Base-by-base conservation (phyloP, 2,329 filamentous ascomycete genomes). In the Colletotrichum ledebouriae region DNA sequence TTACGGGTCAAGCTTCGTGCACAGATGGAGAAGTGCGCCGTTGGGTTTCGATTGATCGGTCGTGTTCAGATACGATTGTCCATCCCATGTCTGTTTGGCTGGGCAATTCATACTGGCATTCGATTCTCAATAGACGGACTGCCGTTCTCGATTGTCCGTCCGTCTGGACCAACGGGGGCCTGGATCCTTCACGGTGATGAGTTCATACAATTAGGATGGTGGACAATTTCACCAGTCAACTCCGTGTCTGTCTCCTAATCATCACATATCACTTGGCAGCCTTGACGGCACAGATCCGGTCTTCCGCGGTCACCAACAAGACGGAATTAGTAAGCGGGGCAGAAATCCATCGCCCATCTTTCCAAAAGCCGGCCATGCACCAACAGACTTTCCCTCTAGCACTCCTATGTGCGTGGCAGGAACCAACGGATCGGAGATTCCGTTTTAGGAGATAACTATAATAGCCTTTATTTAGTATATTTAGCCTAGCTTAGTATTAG, bases 221-320 rank as follows among this genome's bases (percentile, higher is more conserved):
- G 37, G 60, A 42, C 29, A n/a, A n/a, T 39, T 11, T 64, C 37
- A 22, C 39, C 46, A 37, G 57, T 50, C 34, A 37, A 44, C 44
- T 25, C 46, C 56, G 29, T 17, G 10, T 25, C 29, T 13, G 52
- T 41, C 25, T 44, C 53, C 5, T 25, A 37, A 42, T 41, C n/a
- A 33, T 68, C 46, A 42, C 60, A 44, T 64, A 60, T 68, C 60
- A 64, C 22, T n/a, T 59, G 22, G 59, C 53, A 55, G 59, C 52
- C 42, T 57, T 25, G 37, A 44, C 55, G 53, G 62, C 63, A 49
- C 50, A 63, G 63, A 52, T 63, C 63, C 59, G 58, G 58, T 44
- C 53, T 55, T 59, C 53, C 60, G 60, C 52, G 60, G 53, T 17
- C 17, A 58, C n/a, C 34, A 49, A 37, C 46, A 13, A 9, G 13